These are phyloP conservation scores for Phytophthora cajani DNA, from an alignment of 352 stramenopile genomes.

Conservation along the genomic window DNA sequence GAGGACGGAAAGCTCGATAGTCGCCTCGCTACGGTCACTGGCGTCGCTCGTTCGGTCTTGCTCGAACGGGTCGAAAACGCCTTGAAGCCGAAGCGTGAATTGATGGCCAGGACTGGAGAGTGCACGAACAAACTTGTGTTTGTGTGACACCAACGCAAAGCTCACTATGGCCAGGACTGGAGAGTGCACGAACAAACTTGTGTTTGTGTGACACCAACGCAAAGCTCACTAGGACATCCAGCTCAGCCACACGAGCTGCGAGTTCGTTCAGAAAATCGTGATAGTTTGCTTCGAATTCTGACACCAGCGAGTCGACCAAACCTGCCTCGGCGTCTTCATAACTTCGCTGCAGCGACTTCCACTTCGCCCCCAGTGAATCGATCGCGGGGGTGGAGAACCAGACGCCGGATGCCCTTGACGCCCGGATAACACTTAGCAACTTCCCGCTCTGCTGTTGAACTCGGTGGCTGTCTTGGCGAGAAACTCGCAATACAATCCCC, in stretches of 20 bases:
- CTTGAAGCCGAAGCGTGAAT: slow-evolving; percentile 1
- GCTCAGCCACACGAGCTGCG: slow-evolving; percentile 19
- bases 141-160: slow-evolving; percentile 44
- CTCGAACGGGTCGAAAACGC: slow-evolving; percentile 37
- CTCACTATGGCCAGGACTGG: slow-evolving; percentile 22
- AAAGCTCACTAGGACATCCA: slow-evolving; percentile 53
- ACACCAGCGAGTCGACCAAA: slow-evolving; percentile 29
- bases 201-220: slow-evolving; percentile 40
- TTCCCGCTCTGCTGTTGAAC: slow-evolving; percentile 40
- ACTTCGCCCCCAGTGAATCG: slow-evolving; percentile 42
- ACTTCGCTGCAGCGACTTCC: slow-evolving; percentile 34
- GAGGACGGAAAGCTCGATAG: slow-evolving; percentile 17
- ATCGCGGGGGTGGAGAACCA: slow-evolving; percentile 50
- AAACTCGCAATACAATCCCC: slow-evolving; percentile 50
- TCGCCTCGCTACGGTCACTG: not conserved
- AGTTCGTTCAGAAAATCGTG: slow-evolving; percentile 19
- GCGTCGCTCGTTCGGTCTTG: not conserved
- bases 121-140: slow-evolving; percentile 39
- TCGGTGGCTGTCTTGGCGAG: slow-evolving; percentile 50
- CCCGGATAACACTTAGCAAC: slow-evolving; percentile 37
- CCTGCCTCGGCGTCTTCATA: slow-evolving; percentile 28
- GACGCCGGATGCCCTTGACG: slow-evolving; percentile 49
- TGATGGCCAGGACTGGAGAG: not conserved
- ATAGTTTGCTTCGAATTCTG: slow-evolving; percentile 19
- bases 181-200: slow-evolving; percentile 30